Evolutionary conservation across 352 stramenopile genomes (phyloP).

Genomic region (Globisporangium spiculum): DNA sequence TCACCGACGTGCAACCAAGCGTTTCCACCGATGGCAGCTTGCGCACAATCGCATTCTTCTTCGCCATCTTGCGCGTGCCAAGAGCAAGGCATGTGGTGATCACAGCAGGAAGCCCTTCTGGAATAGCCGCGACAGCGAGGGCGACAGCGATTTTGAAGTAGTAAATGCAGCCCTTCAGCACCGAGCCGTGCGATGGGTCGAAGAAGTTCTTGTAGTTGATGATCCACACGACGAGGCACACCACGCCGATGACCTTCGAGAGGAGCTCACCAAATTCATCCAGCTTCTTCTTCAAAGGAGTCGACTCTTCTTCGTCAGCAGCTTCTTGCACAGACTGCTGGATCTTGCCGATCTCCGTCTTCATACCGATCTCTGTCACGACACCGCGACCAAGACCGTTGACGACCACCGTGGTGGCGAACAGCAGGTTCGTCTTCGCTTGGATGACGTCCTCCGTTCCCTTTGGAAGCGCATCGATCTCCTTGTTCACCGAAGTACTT

Average conservation of each 20-base stretch:
- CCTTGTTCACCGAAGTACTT: conserved; percentile 92
- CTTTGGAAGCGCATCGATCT: conserved; percentile 69
- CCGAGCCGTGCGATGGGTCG: conserved; percentile 78
- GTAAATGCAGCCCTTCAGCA: conserved; percentile 97
- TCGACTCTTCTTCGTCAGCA: conserved; percentile 93
- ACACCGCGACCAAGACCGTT: conserved; percentile 92
- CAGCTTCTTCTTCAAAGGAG: conserved; percentile 96
- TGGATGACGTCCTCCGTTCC: conserved; percentile 84
- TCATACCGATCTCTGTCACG: conserved; percentile 95
- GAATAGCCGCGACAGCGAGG: conserved; percentile 98
- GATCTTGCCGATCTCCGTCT: conserved; percentile 99
- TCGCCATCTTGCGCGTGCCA: conserved; percentile 95
- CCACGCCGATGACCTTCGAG: conserved; percentile 96
- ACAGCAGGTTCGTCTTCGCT: conserved; percentile 96
- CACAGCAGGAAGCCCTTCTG: conserved; percentile 97
- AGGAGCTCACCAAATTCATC: conserved; percentile 98
- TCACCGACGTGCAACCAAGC: conserved; percentile 94
- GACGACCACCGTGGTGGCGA: conserved; percentile 97
- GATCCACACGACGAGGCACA: conserved; percentile 96
- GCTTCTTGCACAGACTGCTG: conserved; percentile 91
- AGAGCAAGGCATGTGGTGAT: conserved; percentile 98
- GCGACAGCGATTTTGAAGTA: conserved; percentile 99
- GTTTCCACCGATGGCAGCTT: conserved; percentile 98
- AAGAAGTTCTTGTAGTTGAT: conserved; percentile 98
- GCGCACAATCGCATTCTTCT: conserved; percentile 98